A percentile compares a stretch with the other conserved stretches of the same genome.
phyloP scores from a whole-genome alignment of 768 basidiomycete species.

The Mycena alexandri region DNA sequence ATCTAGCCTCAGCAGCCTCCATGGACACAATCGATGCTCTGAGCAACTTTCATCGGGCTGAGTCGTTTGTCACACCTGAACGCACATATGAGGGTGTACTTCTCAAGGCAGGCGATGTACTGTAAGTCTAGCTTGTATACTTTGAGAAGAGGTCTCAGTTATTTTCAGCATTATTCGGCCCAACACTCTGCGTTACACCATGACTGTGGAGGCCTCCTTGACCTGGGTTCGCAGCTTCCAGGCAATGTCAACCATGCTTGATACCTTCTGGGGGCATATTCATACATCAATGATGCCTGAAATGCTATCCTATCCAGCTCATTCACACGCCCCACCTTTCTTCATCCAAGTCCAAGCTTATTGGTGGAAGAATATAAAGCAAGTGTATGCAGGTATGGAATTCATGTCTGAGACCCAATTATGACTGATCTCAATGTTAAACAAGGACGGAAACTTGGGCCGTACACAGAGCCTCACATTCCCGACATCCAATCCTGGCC shows the following conservation, averaged over 20 bases:
- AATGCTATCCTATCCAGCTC: background rate
- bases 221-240: background rate
- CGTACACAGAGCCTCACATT: background rate
- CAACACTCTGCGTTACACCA: background rate
- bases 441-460: background rate
- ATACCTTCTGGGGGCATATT: background rate
- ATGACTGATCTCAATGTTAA: background rate
- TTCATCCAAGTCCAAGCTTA: slow-evolving; percentile 1
- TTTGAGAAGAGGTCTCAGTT: too few species aligned
- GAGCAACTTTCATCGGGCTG: background rate
- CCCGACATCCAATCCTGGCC: background rate
- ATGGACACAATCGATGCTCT: slow-evolving; percentile 1
- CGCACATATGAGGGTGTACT: background rate
- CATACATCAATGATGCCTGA: background rate
- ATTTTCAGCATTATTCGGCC: background rate
- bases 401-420: too few species aligned
- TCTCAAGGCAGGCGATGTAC: background rate
- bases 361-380: slow-evolving; percentile 8
- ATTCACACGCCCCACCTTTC: too few species aligned
- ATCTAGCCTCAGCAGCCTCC: background rate
- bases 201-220: background rate
- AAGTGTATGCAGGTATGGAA: background rate
- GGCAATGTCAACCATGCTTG: background rate
- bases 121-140: background rate
- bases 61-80: background rate